Evolutionary conservation across 192 early-diverging fungal species (phyloP).

Genomic region (Linnemannia zychae): DNA sequence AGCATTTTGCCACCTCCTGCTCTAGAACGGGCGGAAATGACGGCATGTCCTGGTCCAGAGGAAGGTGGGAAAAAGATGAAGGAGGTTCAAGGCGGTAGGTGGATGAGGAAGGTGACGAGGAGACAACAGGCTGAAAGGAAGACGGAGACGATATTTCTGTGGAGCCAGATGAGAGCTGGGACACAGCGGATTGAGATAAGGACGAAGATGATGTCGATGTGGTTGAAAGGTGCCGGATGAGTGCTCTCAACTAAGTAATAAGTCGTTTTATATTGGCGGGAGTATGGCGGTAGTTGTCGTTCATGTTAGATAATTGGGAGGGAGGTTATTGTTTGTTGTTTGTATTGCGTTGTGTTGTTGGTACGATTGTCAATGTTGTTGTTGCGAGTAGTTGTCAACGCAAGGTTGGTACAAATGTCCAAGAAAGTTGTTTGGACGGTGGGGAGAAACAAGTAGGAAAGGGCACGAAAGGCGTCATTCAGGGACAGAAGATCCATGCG

Average conservation of each 20-base stretch:
- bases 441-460: not conserved
- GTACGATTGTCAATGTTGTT: too few species aligned
- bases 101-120: not conserved
- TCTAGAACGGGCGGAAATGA: constrained; percentile 6
- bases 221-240: constrained; percentile 40
- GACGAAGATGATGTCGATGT: constrained; percentile 20
- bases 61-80: not conserved
- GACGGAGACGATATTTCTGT: constrained; percentile 25
- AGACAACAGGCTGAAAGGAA: constrained; percentile 3
- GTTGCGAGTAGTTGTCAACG: not conserved
- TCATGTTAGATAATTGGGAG: not conserved
- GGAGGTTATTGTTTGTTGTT: not conserved
- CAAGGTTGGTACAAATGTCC: not conserved
- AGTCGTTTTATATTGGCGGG: not conserved
- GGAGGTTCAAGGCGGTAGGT: constrained; percentile 7
- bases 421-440: constrained; percentile 5
- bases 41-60: not conserved
- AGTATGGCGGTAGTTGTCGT: not conserved
- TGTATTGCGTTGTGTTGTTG: not conserved
- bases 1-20: constrained; percentile 14
- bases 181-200: not conserved
- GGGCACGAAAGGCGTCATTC: not conserved
- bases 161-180: not conserved
- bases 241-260: constrained; percentile 38
- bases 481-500: constrained; percentile 2